A percentile compares a stretch with the other conserved stretches of the same genome.
These are phyloP conservation scores for Penicillium robsamsonii DNA, from an alignment of 495 filamentous ascomycete genomes.

Conservation along the genomic window DNA sequence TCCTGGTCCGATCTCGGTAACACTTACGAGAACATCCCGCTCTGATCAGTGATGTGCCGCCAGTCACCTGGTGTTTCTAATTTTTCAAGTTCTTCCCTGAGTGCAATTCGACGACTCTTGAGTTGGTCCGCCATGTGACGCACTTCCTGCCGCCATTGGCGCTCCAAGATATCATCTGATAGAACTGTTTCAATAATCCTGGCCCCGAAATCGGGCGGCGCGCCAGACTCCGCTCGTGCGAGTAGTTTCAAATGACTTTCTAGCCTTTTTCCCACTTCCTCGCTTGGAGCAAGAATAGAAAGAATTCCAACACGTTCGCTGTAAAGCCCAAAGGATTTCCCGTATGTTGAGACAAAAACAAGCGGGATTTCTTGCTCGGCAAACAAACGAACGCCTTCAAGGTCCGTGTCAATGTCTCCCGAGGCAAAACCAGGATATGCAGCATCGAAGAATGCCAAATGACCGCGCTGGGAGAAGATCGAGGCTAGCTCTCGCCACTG, in stretches of 20 bases:
- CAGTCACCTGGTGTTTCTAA: constrained; percentile 19
- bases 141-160: constrained; percentile 16
- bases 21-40: constrained; percentile 23
- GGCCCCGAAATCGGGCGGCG: constrained; percentile 19
- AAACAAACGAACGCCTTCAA: constrained; percentile 14
- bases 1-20: not conserved
- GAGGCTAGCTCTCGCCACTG: constrained; percentile 15
- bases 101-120: constrained; percentile 8
- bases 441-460: constrained; percentile 22
- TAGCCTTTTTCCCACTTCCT: constrained; percentile 11
- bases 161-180: constrained; percentile 10
- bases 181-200: constrained; percentile 17
- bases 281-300: constrained; percentile 11
- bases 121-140: constrained; percentile 14
- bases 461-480: constrained; percentile 15
- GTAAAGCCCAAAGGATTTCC: constrained; percentile 21
- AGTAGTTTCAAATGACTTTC: constrained; percentile 13
- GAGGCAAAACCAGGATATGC: constrained; percentile 21
- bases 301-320: constrained; percentile 20
- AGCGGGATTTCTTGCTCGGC: constrained; percentile 15
- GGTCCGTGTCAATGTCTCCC: constrained; percentile 17
- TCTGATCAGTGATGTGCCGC: constrained; percentile 19
- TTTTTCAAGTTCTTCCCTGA: constrained; percentile 12
- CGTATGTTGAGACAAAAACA: constrained; percentile 19
- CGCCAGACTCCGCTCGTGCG: constrained; percentile 14